phyloP scores from a whole-genome alignment of 1,284 basidiomycete genomes.

The Stereum hirsutum region DNA sequence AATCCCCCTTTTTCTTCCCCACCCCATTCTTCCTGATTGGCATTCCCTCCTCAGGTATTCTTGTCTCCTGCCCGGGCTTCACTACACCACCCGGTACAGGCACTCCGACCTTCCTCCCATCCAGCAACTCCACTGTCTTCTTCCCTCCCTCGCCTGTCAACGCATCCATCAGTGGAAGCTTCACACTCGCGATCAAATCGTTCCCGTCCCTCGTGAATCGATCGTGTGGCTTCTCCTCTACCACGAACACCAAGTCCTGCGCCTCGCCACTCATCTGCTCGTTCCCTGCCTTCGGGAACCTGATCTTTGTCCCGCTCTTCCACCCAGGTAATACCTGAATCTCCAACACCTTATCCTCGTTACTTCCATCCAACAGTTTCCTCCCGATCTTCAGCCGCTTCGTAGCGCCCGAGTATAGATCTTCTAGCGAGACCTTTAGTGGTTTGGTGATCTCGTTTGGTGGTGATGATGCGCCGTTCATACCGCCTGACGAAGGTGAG shows the following conservation, averaged over 20 bases:
- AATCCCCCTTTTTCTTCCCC: constrained; percentile 70
- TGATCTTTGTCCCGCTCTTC: constrained; percentile 88
- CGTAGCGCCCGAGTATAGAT: constrained; percentile 83
- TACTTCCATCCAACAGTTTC: constrained; percentile 58
- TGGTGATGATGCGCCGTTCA: constrained; percentile 21
- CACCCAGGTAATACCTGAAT: constrained; percentile 82
- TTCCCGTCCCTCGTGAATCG: constrained; percentile 74
- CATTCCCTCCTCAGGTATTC: constrained; percentile 79
- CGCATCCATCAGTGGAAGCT: constrained; percentile 78
- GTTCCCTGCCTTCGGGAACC: constrained; percentile 83
- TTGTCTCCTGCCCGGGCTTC: constrained; percentile 72
- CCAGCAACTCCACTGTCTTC: constrained; percentile 60
- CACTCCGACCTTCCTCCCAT: constrained; percentile 71
- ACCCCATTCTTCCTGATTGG: constrained; percentile 78
- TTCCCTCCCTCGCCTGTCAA: constrained; percentile 46
- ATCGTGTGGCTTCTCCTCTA: constrained; percentile 84
- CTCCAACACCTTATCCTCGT: constrained; percentile 88
- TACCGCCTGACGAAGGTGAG: too few species aligned
- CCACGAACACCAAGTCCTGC: constrained; percentile 84
- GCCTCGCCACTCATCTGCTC: constrained; percentile 68
- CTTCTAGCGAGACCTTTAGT: constrained; percentile 82
- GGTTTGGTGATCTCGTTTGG: constrained; percentile 71
- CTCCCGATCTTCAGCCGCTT: constrained; percentile 90
- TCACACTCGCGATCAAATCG: constrained; percentile 58
- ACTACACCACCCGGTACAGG: constrained; percentile 62